Evolutionary conservation across 225 moss, liverwort and hornwort genomes (phyloP), one percentile per base, ranked within the genome.

Genomic region (Ulota crispa): DNA sequence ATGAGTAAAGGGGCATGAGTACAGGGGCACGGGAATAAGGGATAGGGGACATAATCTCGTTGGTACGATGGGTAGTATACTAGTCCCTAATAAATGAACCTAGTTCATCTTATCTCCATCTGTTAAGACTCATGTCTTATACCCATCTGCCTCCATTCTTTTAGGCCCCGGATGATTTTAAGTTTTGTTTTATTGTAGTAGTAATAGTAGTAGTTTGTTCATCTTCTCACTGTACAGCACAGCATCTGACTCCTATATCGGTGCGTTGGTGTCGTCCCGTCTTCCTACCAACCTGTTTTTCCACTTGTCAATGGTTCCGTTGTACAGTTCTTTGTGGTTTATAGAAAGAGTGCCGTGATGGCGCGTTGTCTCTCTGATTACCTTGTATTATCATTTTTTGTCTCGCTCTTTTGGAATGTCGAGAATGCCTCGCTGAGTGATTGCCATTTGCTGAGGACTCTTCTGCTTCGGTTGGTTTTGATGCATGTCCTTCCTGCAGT

Each of bases 301-400:
- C 82, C 61, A 63, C 66, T 79, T 32, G 64, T 60, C 53, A 26
- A 61, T 82, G 72, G 60, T 42, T 67, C 28, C 50, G 61, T 79
- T 88, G 85, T 79, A 88, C 76, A 82, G 85, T 72, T 76, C 79
- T 71, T 79, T 61, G 79, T 82, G 75, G 20, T 30, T 77, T 67
- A 28, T 82, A 54, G 68, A 79, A 79, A 76, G 26, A 72, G 68
- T 55, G 73, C 53, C 66, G 63, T 77, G 67, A 67, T 30, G 65
- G 52, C 67, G 54, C 76, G 59, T 27, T 59, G 28, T 34, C 13
- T 72, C 63, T 78, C 5, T 85, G 42, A 26, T 55, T 43, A 23
- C 66, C 65, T 37, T 45, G 16, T 70, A n/a, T 28, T 26, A 18
- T 50, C 15, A 16, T 18, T 50, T 39, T 56, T 19, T 55, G 64